phyloP scores from a whole-genome alignment of 1,284 basidiomycete genomes.

The Cryptococcus sp. region DNA sequence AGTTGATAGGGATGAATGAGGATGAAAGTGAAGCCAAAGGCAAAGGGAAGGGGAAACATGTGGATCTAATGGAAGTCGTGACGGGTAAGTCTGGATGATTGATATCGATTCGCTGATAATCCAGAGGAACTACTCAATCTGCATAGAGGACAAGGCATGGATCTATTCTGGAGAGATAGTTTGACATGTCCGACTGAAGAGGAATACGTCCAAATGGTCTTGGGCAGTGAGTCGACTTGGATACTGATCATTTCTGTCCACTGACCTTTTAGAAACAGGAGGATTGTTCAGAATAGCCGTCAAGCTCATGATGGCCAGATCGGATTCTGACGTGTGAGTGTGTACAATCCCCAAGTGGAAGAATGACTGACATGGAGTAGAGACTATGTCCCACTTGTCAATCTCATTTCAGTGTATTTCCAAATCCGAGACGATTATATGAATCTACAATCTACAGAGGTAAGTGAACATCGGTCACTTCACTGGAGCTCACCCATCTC shows the following conservation, averaged over 20 bases:
- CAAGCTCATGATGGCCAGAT: conserved; percentile 87
- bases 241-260: too few relatives aligned
- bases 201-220: conserved; percentile 93
- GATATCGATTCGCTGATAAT: background rate
- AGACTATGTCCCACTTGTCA: conserved; percentile 85
- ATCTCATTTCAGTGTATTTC: conserved; percentile 88
- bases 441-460: conserved; percentile 84
- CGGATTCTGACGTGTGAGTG: conserved; percentile 59
- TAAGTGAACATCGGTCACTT: conserved; percentile 35
- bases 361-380: conserved; percentile 49
- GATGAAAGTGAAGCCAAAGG: conserved; percentile 1
- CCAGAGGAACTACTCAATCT: conserved; percentile 80
- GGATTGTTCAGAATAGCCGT: conserved; percentile 88
- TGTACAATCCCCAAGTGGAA: background rate
- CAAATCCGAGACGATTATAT: conserved; percentile 97
- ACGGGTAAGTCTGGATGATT: conserved; percentile 5
- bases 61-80: conserved; percentile 5
- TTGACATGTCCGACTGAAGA: conserved; percentile 89
- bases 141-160: conserved; percentile 92
- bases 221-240: conserved; percentile 66
- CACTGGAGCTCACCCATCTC: conserved; percentile 1
- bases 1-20: conserved; percentile 61
- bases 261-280: conserved; percentile 70
- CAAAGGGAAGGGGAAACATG: conserved; percentile 39
- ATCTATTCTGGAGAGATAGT: conserved; percentile 90